Conservation (phyloP, 768 basidiomycete species). For the Mycena pura region DNA sequence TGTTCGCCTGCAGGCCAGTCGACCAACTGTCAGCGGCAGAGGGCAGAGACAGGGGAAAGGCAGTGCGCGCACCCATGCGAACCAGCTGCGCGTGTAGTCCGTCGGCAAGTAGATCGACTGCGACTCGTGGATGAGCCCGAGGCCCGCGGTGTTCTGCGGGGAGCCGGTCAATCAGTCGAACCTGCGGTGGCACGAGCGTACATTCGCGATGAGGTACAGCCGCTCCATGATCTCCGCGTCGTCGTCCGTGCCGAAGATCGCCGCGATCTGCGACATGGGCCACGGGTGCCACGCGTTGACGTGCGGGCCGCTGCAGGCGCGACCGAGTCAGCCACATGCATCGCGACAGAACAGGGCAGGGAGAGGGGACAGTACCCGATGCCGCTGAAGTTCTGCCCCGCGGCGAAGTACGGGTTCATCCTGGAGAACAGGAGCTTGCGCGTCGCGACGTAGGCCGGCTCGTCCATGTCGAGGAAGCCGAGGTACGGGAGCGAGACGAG, state of each 20-base stretch:
- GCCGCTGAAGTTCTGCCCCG: constrained; percentile 69
- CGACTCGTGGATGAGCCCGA: constrained; percentile 21
- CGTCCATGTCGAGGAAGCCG: constrained; percentile 68
- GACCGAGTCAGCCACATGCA: neutral
- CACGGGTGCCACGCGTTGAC: constrained; percentile 77
- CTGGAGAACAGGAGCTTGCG: constrained; percentile 65
- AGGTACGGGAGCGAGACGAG: constrained; percentile 82
- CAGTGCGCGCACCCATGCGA: constrained; percentile 9
- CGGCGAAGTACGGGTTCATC: constrained; percentile 73
- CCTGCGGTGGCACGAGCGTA: constrained; percentile 40
- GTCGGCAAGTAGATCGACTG: constrained; percentile 12
- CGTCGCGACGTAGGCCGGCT: constrained; percentile 70
- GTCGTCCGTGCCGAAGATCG: constrained; percentile 77
- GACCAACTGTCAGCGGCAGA: neutral
- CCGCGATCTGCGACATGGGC: constrained; percentile 84
- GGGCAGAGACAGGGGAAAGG: neutral
- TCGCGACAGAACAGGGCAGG: neutral
- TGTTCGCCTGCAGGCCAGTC: constrained; percentile 49
- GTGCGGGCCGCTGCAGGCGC: constrained; percentile 70
- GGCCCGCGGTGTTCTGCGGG: constrained; percentile 21
- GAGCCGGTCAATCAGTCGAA: constrained; percentile 2
- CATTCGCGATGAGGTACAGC: constrained; percentile 72
- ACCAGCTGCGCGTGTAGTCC: constrained; percentile 13
- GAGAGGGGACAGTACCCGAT: constrained; percentile 58
- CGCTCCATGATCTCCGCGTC: constrained; percentile 70